These are phyloP conservation scores for Alternaria alternata DNA, from an alignment of 2,329 filamentous ascomycete species.

Conservation along the genomic window DNA sequence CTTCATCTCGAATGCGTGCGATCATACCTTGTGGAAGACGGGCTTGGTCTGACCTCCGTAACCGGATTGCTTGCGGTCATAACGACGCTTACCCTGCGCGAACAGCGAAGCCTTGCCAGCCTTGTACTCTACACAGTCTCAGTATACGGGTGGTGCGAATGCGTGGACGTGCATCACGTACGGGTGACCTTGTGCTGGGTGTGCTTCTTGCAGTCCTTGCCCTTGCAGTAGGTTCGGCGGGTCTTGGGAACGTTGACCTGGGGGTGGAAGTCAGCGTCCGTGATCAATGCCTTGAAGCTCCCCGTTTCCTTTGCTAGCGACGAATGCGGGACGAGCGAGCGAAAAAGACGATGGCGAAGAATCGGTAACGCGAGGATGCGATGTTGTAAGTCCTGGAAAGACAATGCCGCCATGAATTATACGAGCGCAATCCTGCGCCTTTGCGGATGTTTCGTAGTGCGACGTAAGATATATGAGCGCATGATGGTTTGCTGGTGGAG, in stretches of 20 bases:
- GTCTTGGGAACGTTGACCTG: constrained; percentile 99
- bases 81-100: constrained; percentile 99
- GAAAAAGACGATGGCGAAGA: not conserved
- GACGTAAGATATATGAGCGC: not conserved
- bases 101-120: constrained; percentile 94
- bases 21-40: constrained; percentile 84
- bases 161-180: constrained; percentile 29
- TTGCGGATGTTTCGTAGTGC: not conserved
- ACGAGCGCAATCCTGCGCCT: not conserved
- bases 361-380: not conserved
- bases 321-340: constrained; percentile 18
- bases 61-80: constrained; percentile 89
- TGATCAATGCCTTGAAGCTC: not conserved
- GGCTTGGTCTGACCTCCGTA: constrained; percentile 99
- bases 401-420: not conserved
- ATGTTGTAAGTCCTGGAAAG: not conserved
- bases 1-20: not conserved
- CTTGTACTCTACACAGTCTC: constrained; percentile 74
- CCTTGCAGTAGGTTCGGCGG: constrained; percentile 97
- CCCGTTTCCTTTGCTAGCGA: not conserved
- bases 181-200: constrained; percentile 49
- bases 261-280: constrained; percentile 27
- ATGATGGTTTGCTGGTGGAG: not conserved
- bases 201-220: constrained; percentile 80
- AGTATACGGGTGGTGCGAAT: constrained; percentile 27